A percentile compares a stretch with the other conserved stretches of the same genome.
phyloP scores from a whole-genome alignment of 1,139 yeast species.

The Kurtzmaniella quercitrusa region DNA sequence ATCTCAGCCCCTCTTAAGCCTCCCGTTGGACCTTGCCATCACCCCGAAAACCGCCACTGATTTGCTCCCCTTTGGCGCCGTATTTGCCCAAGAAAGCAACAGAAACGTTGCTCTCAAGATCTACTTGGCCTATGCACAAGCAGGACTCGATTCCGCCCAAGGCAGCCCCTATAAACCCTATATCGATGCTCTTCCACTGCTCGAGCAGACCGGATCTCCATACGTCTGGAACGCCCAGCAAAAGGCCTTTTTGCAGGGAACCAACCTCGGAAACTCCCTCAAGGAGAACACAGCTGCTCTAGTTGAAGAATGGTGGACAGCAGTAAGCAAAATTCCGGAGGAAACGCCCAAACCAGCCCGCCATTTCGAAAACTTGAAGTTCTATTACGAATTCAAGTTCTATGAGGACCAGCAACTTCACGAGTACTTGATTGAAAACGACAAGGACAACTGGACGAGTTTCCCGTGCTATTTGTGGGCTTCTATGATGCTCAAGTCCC shows the following conservation, averaged over 20 bases:
- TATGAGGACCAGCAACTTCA: conserved; percentile 35
- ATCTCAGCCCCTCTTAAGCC: conserved; percentile 18
- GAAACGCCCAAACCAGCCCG: conserved; percentile 24
- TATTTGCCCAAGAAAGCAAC: conserved; percentile 19
- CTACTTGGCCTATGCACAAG: conserved; percentile 34
- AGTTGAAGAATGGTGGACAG: conserved; percentile 52
- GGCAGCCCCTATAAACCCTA: conserved; percentile 40
- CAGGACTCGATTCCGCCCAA: background rate
- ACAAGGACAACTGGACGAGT: conserved; percentile 50
- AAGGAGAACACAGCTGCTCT: conserved; percentile 27
- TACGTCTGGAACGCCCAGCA: conserved; percentile 58
- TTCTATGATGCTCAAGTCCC: conserved; percentile 59
- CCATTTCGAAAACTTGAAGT: conserved; percentile 42
- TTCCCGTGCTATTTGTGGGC: conserved; percentile 75
- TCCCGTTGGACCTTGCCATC: conserved; percentile 38
- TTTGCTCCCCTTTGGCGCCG: conserved; percentile 23
- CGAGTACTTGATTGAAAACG: conserved; percentile 20
- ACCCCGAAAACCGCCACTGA: conserved; percentile 40
- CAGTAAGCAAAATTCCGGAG: conserved; percentile 33
- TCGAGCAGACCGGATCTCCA: conserved; percentile 50
- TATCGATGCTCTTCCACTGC: conserved; percentile 53
- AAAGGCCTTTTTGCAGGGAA: conserved; percentile 51
- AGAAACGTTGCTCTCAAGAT: conserved; percentile 46
- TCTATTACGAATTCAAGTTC: conserved; percentile 45
- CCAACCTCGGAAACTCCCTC: conserved; percentile 45